These are phyloP conservation scores for Aspergillus unguis DNA, from an alignment of 2,329 filamentous ascomycete genomes.

Conservation along the genomic window DNA sequence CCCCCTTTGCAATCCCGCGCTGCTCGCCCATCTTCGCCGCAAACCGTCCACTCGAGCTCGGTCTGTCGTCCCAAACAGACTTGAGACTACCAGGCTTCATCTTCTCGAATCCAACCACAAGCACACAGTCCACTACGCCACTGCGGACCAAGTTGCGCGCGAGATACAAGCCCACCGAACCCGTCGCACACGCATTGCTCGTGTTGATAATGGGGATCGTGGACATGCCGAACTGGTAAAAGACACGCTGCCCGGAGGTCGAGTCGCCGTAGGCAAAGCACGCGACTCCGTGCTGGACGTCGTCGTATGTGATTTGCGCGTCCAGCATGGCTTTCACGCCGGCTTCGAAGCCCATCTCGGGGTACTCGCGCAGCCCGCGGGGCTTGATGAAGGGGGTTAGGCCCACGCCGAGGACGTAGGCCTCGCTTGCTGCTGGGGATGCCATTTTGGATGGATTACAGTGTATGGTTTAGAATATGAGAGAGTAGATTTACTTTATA, in stretches of 20 bases:
- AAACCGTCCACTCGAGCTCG: conserved; percentile 71
- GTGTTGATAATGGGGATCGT: conserved; percentile 95
- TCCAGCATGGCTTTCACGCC: conserved; percentile 79
- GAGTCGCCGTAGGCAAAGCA: conserved; percentile 98
- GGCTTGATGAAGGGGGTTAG: conserved; percentile 99
- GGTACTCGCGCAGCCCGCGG: conserved; percentile 88
- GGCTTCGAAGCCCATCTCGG: conserved; percentile 89
- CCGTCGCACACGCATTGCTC: conserved; percentile 98
- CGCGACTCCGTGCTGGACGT: conserved; percentile 88
- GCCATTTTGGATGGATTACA: no score
- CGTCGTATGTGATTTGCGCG: conserved; percentile 85
- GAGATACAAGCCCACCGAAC: conserved; percentile 82
- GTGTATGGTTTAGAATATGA: no score
- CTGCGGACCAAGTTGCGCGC: conserved; percentile 73
- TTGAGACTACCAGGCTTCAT: conserved; percentile 91
- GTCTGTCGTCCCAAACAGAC: conserved; percentile 78
- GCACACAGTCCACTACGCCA: conserved; percentile 79
- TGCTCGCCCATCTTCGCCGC: conserved; percentile 78
- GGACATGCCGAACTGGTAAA: conserved; percentile 98
- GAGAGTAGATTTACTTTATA: no score
- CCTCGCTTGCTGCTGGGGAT: no score
- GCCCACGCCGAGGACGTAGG: conserved; percentile 93
- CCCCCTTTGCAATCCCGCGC: conserved; percentile 71
- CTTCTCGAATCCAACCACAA: conserved; percentile 96
- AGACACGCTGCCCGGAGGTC: conserved; percentile 91